A percentile compares a stretch with the other conserved stretches of the same genome.
Conservation (phyloP, 2,329 filamentous ascomycete species). For the Fusarium sp. region DNA sequence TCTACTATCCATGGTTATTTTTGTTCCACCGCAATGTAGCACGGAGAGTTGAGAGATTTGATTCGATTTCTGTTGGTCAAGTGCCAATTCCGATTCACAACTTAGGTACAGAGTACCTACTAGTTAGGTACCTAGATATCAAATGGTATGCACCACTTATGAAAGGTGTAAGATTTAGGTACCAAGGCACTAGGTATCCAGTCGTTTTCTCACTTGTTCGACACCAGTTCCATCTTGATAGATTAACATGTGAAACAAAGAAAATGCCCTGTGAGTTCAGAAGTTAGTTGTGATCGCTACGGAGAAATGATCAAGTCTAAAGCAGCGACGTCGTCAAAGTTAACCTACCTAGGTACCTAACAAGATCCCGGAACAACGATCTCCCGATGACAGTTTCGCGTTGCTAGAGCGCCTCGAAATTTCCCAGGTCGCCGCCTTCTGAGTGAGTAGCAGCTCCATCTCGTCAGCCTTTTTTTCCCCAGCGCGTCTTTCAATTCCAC, state of each 20-base stretch:
- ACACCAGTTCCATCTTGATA: not conserved
- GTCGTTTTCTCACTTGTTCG: not conserved
- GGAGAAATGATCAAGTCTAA: not conserved
- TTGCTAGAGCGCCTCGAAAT: conserved; percentile 43
- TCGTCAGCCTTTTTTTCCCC: conserved; percentile 11
- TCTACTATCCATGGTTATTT: no score
- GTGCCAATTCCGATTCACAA: no score
- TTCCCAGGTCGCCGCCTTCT: conserved; percentile 35
- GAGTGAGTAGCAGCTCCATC: conserved; percentile 19
- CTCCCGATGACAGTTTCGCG: conserved; percentile 33
- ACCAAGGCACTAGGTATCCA: not conserved
- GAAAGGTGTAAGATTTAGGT: not conserved
- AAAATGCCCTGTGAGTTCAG: not conserved
- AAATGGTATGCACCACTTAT: not conserved
- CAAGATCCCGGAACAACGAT: conserved; percentile 21
- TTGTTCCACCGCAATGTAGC: no score
- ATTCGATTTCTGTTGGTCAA: no score
- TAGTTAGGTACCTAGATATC: not conserved
- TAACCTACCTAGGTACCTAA: not conserved
- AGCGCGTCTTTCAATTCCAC: conserved; percentile 10
- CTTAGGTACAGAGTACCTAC: not conserved
- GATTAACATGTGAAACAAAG: not conserved
- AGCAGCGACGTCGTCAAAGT: not conserved
- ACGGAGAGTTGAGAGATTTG: no score
- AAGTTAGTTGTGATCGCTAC: not conserved